A percentile compares a stretch with the other conserved stretches of the same genome.
phyloP scores from a whole-genome alignment of 331 rosid genomes.

The Phaseolus coccineus region DNA sequence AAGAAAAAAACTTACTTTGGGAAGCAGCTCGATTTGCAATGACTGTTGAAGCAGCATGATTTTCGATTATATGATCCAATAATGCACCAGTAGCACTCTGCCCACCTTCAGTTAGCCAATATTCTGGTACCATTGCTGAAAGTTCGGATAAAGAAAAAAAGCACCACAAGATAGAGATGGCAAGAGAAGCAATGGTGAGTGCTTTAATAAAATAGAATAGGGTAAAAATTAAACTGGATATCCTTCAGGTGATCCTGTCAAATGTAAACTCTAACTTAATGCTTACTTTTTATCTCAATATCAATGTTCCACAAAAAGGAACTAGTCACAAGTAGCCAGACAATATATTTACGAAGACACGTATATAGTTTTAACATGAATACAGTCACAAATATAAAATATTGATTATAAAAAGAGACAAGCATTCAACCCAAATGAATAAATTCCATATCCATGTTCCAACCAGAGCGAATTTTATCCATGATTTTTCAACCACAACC shows the following conservation, averaged over 20 bases:
- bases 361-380: constrained; percentile 10
- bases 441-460: constrained; percentile 39
- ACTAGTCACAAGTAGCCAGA: neutral
- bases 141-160: constrained; percentile 38
- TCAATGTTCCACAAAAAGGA: constrained; percentile 28
- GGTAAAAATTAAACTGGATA: constrained; percentile 24
- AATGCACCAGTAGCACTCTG: constrained; percentile 99
- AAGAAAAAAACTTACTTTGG: constrained; percentile 58
- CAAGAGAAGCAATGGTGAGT: constrained; percentile 39
- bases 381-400: constrained; percentile 16
- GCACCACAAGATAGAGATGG: constrained; percentile 29
- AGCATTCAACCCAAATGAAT: constrained; percentile 30
- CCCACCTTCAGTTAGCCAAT: constrained; percentile 99
- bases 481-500: constrained; percentile 37
- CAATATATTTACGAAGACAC: constrained; percentile 29
- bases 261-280: constrained; percentile 14
- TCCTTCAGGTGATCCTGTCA: constrained; percentile 23
- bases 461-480: constrained; percentile 24
- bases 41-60: constrained; percentile 70
- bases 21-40: constrained; percentile 93
- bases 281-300: constrained; percentile 22
- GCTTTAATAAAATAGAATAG: constrained; percentile 6
- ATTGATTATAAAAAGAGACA: constrained; percentile 23
- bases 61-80: constrained; percentile 89
- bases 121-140: constrained; percentile 95